Evolutionary conservation across 345 rosid genomes (phyloP), one percentile per base, ranked within the genome.

Genomic region (Bretschneidera sinensis): DNA sequence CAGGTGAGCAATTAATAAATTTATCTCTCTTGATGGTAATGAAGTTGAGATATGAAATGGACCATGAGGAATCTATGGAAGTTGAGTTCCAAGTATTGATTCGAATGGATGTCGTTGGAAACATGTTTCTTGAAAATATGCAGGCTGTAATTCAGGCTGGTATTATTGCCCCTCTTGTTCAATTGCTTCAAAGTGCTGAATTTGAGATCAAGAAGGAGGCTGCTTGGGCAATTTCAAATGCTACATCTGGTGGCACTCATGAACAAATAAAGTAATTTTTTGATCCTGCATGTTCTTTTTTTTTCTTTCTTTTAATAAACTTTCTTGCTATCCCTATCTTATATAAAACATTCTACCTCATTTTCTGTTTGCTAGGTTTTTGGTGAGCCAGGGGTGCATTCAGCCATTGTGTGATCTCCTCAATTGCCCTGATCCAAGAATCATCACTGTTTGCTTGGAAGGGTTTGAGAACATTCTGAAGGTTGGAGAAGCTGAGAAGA

Each of bases 121-220:
- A 14, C 15, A 39, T 39, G 11, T 39, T 39, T 39, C 45, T 8
- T 15, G 59, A 6, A 43, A 15, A 5, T 48, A 24, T 71, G 60
- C 79, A 88, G 96, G 74, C 81, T 63, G 88, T 85, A 60, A 80
- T 88, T 69, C 86, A 79, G 34, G 83, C 88, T 61, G 75, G 73
- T 62, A 67, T 88, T 43, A 66, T 88, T 34, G 76, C 65, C 17
- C 78, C 90, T 60, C 75, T 88, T 24, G 74, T 88, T 60, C 70
- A 63, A 50, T 69, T 85, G 48, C 88, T 88, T 62, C 79, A 76
- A 57, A 83, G 33, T 61, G 83, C 96, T 8, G 96, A 88, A 60
- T 85, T 88, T 62, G 96, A 88, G 70, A 83, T 88, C 6, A 88
- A 88, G 70, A 85, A 88, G 57, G 96, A 88, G 78, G 88, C 92